Evolutionary conservation across 1,284 basidiomycete genomes (phyloP), one percentile per base, ranked within the genome.

Genomic region (Dichomitus squalens): DNA sequence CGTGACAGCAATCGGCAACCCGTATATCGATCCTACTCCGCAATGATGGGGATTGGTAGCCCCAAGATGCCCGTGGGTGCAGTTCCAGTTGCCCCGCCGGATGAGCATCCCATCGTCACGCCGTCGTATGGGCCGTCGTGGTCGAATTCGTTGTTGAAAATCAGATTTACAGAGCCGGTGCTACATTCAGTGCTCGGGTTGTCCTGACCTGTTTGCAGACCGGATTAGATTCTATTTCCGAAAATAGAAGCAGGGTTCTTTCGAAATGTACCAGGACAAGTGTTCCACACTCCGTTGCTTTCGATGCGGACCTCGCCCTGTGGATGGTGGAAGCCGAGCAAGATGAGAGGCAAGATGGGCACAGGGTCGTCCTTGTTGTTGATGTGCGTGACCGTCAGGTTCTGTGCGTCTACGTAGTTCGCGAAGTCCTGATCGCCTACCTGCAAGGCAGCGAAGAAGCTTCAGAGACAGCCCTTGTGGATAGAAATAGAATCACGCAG

Each of bases 81-180:
- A 18, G 44, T 47, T 12, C 44, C 44, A 18, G 44, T 31, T 21
- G 27, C 44, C 11, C n/a, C 29, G 20, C 44, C 44, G 2, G 44
- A 36, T 16, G 48, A 79, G 63, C 79, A 82, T 0, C 77, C 78
- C 76, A 87, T 85, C 27, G 53, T 61, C 39, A 88, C 71, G 21
- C 80, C 81, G 58, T 83, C 77, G 64, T 86, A 88, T 2, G 85
- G 85, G 0, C 83, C 83, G 55, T 73, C 68, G 61, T 89, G 88
- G 61, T 88, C 72, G 3, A 57, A 38, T 44, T 67, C 40, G 47
- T 77, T 64, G 6, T 80, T 74, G 0, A 72, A 72, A 11, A 82
- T 74, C 54, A 88, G 75, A 31, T 75, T 76, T 0, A 87, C 86
- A 51, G 80, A 80, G 1, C 85, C 85, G 18, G 77, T 76, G 16